Evolutionary conservation across 345 rosid species (phyloP), one percentile per base, ranked within the genome.

Genomic region (Alliaria petiolata): DNA sequence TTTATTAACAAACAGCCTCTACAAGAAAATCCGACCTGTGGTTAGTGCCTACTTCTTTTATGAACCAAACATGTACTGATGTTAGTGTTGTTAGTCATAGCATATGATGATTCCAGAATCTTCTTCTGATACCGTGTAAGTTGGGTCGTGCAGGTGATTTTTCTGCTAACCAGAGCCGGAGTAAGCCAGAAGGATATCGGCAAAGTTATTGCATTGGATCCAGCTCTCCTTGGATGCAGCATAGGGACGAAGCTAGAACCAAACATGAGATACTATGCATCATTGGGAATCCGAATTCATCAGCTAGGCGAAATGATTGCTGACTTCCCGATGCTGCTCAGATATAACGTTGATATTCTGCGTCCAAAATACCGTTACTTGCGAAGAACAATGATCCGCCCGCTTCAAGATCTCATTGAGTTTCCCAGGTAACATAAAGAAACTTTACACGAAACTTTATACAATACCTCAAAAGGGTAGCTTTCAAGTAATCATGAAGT

Each of bases 21-120:
- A 85, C 83, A 91, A 85, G 90, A 93, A 91, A 86, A 91, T 93
- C 68, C 85, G 90, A 65, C 90, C 92, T 2, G 96, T 89, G 96
- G 96, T 93, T 71, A 69, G 91, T 89, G n/a, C 34, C n/a, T 45
- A 40, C 16, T 33, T 51, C 58, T 69, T 3, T 15, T 67, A 40
- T 50, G 11, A 60, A 43, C 49, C 43, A 51, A 22, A 51, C 11
- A 59, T 34, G 31, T 57, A 16, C n/a, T n/a, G n/a, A 31, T 52
- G 57, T 39, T 61, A 17, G n/a, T n/a, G n/a, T n/a, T 12, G 35
- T 14, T 25, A 15, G n/a, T 46, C 28, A 46, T 7, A 69, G 49
- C 65, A 45, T 39, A 40, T 28, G 51, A 13, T 25, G 34, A 33
- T 59, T 19, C 57, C 3, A 11, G n/a, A 60, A 6, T 6, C 35